Conservation (phyloP, 768 basidiomycete genomes). For the Leucocoprinus sp. region DNA sequence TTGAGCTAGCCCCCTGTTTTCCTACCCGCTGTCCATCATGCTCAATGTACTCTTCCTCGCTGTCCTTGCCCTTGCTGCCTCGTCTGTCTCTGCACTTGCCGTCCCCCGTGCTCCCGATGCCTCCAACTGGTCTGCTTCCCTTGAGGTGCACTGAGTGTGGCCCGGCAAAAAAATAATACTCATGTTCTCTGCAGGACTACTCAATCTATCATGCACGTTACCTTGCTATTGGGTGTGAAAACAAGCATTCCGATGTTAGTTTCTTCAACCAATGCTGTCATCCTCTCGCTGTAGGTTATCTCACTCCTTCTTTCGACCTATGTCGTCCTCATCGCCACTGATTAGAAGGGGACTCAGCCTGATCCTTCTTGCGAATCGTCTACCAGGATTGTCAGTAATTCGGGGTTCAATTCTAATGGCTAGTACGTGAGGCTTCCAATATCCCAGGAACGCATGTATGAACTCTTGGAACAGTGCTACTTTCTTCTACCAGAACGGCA, state of each 20-base stretch:
- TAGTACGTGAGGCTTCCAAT: slow-evolving; percentile 26
- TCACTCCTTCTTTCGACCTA: background rate
- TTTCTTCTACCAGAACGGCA: slow-evolving; percentile 63
- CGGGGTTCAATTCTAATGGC: slow-evolving; percentile 31
- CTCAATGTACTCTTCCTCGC: slow-evolving; percentile 32
- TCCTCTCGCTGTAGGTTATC: slow-evolving; percentile 47
- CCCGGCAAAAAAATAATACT: slow-evolving; percentile 3
- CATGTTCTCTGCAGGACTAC: slow-evolving; percentile 33
- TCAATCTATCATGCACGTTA: slow-evolving; percentile 54
- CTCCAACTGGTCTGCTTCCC: slow-evolving; percentile 33
- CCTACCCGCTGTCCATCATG: slow-evolving; percentile 21
- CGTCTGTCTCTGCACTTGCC: slow-evolving; percentile 31
- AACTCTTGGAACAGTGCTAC: slow-evolving; percentile 38
- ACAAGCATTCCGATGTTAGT: slow-evolving; percentile 33
- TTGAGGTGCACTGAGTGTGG: slow-evolving; percentile 31
- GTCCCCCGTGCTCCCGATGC: slow-evolving; percentile 28
- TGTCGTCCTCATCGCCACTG: slow-evolving; percentile 4
- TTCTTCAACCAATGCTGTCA: slow-evolving; percentile 71
- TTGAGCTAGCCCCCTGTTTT: slow-evolving; percentile 10
- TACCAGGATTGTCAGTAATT: slow-evolving; percentile 13
- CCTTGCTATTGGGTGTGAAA: slow-evolving; percentile 41
- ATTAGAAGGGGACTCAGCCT: slow-evolving; percentile 35
- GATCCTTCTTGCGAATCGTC: slow-evolving; percentile 34
- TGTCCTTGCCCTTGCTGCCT: slow-evolving; percentile 33
- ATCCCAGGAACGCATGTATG: slow-evolving; percentile 5